Evolutionary conservation across 2,329 filamentous ascomycete species (phyloP), one percentile per base, ranked within the genome.

Genomic region (Phaeosphaeria sp.): DNA sequence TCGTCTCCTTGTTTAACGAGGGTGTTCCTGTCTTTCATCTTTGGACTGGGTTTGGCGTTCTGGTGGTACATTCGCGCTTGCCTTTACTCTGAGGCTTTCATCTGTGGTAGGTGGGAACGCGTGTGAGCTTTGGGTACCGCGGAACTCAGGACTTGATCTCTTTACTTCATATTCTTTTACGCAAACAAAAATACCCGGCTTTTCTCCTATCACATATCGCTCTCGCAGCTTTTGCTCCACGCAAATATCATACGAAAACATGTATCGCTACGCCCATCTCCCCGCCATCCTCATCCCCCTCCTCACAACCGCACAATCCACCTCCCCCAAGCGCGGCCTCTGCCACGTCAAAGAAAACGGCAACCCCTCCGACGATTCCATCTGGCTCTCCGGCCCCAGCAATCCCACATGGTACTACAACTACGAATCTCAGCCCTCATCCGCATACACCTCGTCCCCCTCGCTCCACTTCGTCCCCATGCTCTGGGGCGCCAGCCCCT

Each of bases 351-450:
- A 86, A 6, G 85, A 87, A 58, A 62, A 77, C 5, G 72, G 84
- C 0, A 78, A 82, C 55, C 82, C 86, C 0, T 58, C 80, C 17
- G 91, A 94, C 77, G 86, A 92, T 77, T 73, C 82, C 47, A 81
- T 90, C 67, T 93, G 90, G 89, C 78, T 52, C n/a, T 82, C 11
- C 6, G 82, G 80, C 39, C 85, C 84, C 18, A 58, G 49, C 1
- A 84, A 87, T 43, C 77, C 94, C 54, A 89, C 87, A 2, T 95
- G 91, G 91, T 95, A 95, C 81, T 95, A 94, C 83, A 94, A 93
- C 80, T 95, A 93, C 76, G 77, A 79, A 23, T 70, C 81, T 20
- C 72, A 75, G 3, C 90, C 90, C 1, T 85, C 87, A 0, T 60
- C 81, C 0, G 79, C 79, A 43, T 89, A 83, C 71, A 63, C 75